Percentiles rank a stretch among this genome's conserved stretches.
These are phyloP conservation scores for Botrytis fabae DNA, from an alignment of 2,329 filamentous ascomycete genomes.

Conservation along the genomic window DNA sequence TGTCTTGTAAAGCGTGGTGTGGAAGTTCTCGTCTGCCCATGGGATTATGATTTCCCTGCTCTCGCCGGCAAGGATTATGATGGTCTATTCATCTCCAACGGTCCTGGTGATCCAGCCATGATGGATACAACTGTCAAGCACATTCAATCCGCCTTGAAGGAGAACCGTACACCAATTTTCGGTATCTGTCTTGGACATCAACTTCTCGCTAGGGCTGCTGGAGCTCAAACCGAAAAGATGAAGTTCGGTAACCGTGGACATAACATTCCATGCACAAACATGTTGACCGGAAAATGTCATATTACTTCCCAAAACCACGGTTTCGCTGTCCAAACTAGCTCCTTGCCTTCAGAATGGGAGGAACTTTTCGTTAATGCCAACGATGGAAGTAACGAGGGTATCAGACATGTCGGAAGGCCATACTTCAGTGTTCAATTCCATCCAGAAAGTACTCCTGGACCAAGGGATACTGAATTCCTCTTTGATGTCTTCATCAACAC, in stretches of 20 bases:
- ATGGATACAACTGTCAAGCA: conserved; percentile 78
- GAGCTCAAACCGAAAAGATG: conserved; percentile 88
- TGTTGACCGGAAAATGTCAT: conserved; percentile 94
- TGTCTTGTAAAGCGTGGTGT: conserved; percentile 90
- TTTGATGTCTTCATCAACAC: conserved; percentile 96
- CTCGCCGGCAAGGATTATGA: conserved; percentile 84
- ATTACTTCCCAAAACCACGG: conserved; percentile 99
- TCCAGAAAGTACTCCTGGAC: conserved; percentile 93
- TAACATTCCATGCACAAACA: conserved; percentile 96
- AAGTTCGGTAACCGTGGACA: conserved; percentile 99
- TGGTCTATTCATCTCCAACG: conserved; percentile 96
- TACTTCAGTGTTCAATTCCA: conserved; percentile 99
- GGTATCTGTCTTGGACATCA: conserved; percentile 97
- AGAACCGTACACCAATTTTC: conserved; percentile 84
- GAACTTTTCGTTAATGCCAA: conserved; percentile 98
- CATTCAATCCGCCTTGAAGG: conserved; percentile 72
- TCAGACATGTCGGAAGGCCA: conserved; percentile 79
- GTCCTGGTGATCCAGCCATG: conserved; percentile 89
- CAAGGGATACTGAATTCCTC: conserved; percentile 91
- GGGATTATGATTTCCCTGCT: conserved; percentile 86
- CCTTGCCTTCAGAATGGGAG: conserved; percentile 76
- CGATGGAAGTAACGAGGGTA: conserved; percentile 96
- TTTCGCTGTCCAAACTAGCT: conserved; percentile 82
- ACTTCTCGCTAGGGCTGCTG: conserved; percentile 82
- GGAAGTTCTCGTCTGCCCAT: conserved; percentile 91